Evolutionary conservation across 2,329 filamentous ascomycete species (phyloP).

Genomic region (Fusarium ramigenum): DNA sequence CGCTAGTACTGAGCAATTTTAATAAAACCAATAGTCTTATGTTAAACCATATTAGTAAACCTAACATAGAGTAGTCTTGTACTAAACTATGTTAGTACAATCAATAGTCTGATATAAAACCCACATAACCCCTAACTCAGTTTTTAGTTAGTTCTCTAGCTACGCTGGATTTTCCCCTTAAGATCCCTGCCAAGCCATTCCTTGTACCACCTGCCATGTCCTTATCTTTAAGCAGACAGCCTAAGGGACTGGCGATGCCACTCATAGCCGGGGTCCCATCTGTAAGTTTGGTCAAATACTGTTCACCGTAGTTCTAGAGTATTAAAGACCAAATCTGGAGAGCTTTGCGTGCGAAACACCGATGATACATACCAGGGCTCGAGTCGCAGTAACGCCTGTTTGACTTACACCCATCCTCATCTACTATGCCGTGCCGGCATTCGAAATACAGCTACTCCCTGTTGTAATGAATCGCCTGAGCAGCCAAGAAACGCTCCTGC

Average conservation of each 20-base stretch:
- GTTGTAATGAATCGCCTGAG: not conserved
- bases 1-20: too few relatives aligned
- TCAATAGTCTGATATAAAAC: too few relatives aligned
- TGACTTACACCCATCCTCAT: fast-evolving
- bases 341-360: fast-evolving
- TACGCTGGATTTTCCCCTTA: too few relatives aligned
- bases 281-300: fast-evolving
- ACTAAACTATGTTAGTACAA: too few relatives aligned
- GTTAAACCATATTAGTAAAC: too few relatives aligned
- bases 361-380: fast-evolving
- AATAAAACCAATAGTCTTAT: too few relatives aligned
- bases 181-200: not conserved
- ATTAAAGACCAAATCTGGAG: fast-evolving
- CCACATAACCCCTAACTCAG: too few relatives aligned
- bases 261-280: fast-evolving
- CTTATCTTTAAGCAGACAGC: fast-evolving
- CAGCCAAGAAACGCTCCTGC: fast-evolving
- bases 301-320: fast-evolving
- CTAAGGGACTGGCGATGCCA: fast-evolving
- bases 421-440: fast-evolving
- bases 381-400: fast-evolving
- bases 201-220: not conserved
- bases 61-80: too few relatives aligned
- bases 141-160: too few relatives aligned
- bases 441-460: fast-evolving